phyloP scores from a whole-genome alignment of 805 yeast species.

The Tetrapisispora nanseiensis region DNA sequence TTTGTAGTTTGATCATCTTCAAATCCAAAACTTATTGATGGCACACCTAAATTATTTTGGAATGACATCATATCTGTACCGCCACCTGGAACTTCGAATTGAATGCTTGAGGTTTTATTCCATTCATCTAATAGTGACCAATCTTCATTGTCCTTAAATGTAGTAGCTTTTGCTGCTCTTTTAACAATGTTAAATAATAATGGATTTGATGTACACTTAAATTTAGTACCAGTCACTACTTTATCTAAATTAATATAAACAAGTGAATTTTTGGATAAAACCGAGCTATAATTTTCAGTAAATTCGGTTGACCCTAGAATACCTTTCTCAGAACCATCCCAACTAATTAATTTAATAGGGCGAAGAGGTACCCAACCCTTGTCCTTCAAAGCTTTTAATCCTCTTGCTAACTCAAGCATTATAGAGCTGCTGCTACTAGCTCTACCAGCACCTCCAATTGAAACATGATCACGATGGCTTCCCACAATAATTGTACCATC shows the following conservation, averaged over 20 bases:
- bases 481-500: conserved; percentile 49
- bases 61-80: conserved; percentile 50
- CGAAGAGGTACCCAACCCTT: conserved; percentile 65
- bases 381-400: conserved; percentile 35
- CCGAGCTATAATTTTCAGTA: conserved; percentile 48
- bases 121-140: conserved; percentile 42
- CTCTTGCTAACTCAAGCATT: conserved; percentile 44
- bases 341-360: conserved; percentile 59
- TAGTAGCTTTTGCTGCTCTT: conserved; percentile 39
- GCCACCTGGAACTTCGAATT: conserved; percentile 37
- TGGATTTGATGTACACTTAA: conserved; percentile 47
- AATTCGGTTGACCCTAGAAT: conserved; percentile 69
- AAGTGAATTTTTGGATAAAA: conserved; percentile 41
- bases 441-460: conserved; percentile 42
- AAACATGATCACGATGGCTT: conserved; percentile 44
- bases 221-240: conserved; percentile 43
- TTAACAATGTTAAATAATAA: conserved; percentile 38
- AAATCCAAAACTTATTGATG: conserved; percentile 46
- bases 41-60: conserved; percentile 59
- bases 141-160: conserved; percentile 32
- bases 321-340: conserved; percentile 78
- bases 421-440: conserved; percentile 42
- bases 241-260: conserved; percentile 43
- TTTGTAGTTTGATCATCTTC: conserved; percentile 30
- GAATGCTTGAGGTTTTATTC: conserved; percentile 28